Base-by-base conservation (phyloP, 1,284 basidiomycete genomes). In the Malassezia brasiliensis region DNA sequence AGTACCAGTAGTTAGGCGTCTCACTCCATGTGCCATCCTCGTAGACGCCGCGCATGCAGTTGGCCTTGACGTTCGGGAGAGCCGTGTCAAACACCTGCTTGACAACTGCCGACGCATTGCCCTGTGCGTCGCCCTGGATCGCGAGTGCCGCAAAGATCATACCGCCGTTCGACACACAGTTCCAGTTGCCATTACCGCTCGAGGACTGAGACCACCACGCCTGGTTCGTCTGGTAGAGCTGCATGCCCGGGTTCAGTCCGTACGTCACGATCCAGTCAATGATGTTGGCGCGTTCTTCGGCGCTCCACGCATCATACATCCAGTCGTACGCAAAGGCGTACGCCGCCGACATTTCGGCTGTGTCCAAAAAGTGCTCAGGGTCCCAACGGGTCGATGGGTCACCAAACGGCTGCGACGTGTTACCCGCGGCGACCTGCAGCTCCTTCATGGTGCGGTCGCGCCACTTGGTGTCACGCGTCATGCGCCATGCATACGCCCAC, bases 131-230 rank as follows among this genome's bases (percentile, higher is more conserved):
- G 46, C 62, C 66, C 17, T 88, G 78, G 68, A 99, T 89, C 41
- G 93, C 90, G 42, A 99, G 83, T 0, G 94, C 82, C 50, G 82
- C 94, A 69, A 96, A 77, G 22, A 87, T 87, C 63, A 98, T 78
- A 60, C 93, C 93, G 53, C 83, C 83, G 76, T 96, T 98, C 79
- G 85, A 90, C 60, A 96, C 88, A 72, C 93, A 96, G 77, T 96
- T 96, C 91, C 91, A 96, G 79, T 96, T 96, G 40, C 93, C 80
- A 67, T 80, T 77, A 59, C 78, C 75, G 25, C 69, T 64, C 14
- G 57, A 47, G 34, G 65, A 60, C 37, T 52, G 67, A 22, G 49
- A 71, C 79, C 79, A 81, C 80, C 80, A 81, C 45, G 72, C 73
- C 63, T 75, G 75, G 14, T 42, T 42, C 9, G 54, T 61, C 31